These are phyloP conservation scores for Zygnema circumcarinatum DNA, from an alignment of 139 green algal species.

Conservation along the genomic window DNA sequence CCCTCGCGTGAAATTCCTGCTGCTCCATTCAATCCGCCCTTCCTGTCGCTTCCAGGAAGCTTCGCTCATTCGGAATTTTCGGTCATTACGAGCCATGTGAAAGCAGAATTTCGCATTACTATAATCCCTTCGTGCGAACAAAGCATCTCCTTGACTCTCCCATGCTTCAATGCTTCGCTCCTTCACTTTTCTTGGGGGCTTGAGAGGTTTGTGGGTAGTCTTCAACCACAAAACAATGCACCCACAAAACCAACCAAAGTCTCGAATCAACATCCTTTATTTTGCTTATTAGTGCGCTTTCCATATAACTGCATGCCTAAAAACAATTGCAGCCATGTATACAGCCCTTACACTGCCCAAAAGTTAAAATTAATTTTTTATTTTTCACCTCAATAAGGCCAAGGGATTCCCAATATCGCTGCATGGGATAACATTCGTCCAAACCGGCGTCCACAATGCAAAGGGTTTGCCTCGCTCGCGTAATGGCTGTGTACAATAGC, in stretches of 20 bases:
- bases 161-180: conserved; percentile 52
- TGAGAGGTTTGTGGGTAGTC: neutral
- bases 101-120: neutral
- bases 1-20: neutral
- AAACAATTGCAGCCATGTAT: neutral
- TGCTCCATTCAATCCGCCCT: neutral
- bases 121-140: neutral
- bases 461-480: conserved; percentile 73
- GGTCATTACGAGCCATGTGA: neutral
- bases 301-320: neutral
- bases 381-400: neutral
- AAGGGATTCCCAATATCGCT: neutral
- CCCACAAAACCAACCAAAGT: neutral
- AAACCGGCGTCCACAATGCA: neutral
- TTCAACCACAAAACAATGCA: neutral
- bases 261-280: neutral
- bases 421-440: neutral
- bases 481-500: conserved; percentile 80
- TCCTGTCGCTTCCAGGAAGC: neutral
- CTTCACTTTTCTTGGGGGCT: neutral
- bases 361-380: neutral
- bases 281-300: neutral
- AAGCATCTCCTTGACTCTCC: conserved; percentile 44
- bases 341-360: neutral
- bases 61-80: neutral